A percentile compares a stretch with the other conserved stretches of the same genome.
Conservation (phyloP, 768 basidiomycete genomes). For the Botryobasidium botryosum region DNA sequence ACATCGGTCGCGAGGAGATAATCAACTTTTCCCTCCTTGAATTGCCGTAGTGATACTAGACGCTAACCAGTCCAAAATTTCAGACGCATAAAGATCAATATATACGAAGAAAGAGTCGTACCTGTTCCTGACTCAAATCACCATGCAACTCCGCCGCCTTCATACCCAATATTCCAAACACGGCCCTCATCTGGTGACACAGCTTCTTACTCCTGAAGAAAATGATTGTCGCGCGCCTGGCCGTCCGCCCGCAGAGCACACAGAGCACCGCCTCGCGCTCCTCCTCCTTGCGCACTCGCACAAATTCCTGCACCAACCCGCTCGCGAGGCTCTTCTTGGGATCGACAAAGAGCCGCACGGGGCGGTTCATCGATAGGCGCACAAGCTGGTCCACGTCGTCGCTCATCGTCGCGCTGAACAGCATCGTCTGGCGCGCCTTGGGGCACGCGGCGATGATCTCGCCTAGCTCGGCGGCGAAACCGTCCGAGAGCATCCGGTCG, state of each 20-base stretch:
- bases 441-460: slow-evolving; percentile 92
- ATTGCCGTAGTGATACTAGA: slow-evolving; percentile 66
- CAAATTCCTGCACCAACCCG: slow-evolving; percentile 84
- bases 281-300: slow-evolving; percentile 67
- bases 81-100: slow-evolving; percentile 1
- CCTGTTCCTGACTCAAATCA: slow-evolving; percentile 92
- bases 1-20: slow-evolving; percentile 94
- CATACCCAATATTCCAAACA: slow-evolving; percentile 80
- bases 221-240: slow-evolving; percentile 69
- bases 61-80: slow-evolving; percentile 33
- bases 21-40: slow-evolving; percentile 76
- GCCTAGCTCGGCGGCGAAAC: slow-evolving; percentile 83
- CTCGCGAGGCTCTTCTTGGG: slow-evolving; percentile 77
- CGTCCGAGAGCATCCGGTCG: slow-evolving; percentile 90
- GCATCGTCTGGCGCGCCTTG: slow-evolving; percentile 81
- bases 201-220: slow-evolving; percentile 95
- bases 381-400: slow-evolving; percentile 91
- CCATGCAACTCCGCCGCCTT: slow-evolving; percentile 89
- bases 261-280: slow-evolving; percentile 64
- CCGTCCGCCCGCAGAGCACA: slow-evolving; percentile 74
- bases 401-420: slow-evolving; percentile 98
- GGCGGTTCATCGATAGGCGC: slow-evolving; percentile 80
- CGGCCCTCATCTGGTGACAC: slow-evolving; percentile 90
- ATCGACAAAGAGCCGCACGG: slow-evolving; percentile 89
- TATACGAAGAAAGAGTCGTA: slow-evolving; percentile 18